Conservation (phyloP, 768 basidiomycete species). For the Russula earlei region DNA sequence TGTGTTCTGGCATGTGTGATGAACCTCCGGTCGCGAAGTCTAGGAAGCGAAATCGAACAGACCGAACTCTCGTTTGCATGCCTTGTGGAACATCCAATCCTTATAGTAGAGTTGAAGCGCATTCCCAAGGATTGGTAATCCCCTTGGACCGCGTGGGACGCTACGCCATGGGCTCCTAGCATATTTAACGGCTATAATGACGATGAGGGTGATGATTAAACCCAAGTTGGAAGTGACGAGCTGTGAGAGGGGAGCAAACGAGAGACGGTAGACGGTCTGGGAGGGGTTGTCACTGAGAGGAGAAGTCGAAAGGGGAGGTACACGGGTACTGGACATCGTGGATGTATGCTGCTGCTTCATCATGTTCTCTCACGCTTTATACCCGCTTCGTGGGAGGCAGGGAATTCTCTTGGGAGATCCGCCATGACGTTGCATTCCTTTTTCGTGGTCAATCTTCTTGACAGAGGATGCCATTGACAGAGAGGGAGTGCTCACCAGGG, state of each 20-base stretch:
- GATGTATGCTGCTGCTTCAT: too few relatives aligned
- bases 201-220: not conserved
- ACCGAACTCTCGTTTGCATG: constrained; percentile 3
- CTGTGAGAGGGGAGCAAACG: not conserved
- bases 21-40: not conserved
- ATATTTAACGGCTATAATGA: not conserved
- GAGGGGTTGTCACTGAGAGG: too few relatives aligned
- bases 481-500: too few relatives aligned
- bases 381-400: too few relatives aligned
- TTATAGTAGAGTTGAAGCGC: not conserved
- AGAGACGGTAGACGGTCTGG: not conserved
- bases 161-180: constrained; percentile 6
- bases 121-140: constrained; percentile 8
- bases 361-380: too few relatives aligned
- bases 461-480: too few relatives aligned
- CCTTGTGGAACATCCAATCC: not conserved
- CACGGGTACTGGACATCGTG: too few relatives aligned
- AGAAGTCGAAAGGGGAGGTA: too few relatives aligned
- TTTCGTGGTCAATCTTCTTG: too few relatives aligned
- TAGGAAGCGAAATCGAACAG: not conserved
- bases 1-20: not conserved
- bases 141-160: constrained; percentile 5
- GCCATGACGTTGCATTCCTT: too few relatives aligned
- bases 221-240: not conserved
- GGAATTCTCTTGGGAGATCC: too few relatives aligned